Evolutionary conservation across 2,329 filamentous ascomycete species (phyloP).

Genomic region (Xenosphaeropsis pyriputrescens): DNA sequence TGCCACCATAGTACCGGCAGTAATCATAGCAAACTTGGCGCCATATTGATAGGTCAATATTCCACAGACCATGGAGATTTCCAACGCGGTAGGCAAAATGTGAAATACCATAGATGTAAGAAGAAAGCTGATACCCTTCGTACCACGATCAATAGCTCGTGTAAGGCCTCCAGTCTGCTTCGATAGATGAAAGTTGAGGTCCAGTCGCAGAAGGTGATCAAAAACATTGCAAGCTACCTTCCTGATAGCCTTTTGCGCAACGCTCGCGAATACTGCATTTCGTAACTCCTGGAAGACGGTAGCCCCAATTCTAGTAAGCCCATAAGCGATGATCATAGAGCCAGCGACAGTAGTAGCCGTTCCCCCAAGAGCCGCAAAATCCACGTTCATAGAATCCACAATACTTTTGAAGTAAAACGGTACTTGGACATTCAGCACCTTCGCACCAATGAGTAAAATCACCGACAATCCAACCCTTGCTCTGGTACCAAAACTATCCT

Average conservation of each 20-base stretch:
- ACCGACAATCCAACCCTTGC: conserved; percentile 77
- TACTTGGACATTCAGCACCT: conserved; percentile 93
- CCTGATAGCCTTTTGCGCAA: conserved; percentile 92
- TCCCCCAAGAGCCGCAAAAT: conserved; percentile 73
- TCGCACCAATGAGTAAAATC: conserved; percentile 70
- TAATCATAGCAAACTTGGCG: conserved; percentile 80
- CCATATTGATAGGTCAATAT: conserved; percentile 97
- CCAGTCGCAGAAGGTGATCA: conserved; percentile 72
- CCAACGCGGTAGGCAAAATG: conserved; percentile 80
- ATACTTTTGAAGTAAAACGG: conserved; percentile 99
- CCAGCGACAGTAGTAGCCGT: conserved; percentile 82
- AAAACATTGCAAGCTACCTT: conserved; percentile 87
- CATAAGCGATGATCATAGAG: conserved; percentile 87
- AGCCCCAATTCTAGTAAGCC: conserved; percentile 73
- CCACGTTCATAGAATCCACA: conserved; percentile 94
- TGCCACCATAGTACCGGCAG: conserved; percentile 75
- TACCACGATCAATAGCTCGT: conserved; percentile 87
- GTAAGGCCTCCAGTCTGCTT: conserved; percentile 93
- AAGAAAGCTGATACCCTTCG: conserved; percentile 95
- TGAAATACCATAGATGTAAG: conserved; percentile 98
- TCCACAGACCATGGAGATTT: conserved; percentile 90
- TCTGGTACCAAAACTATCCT: conserved; percentile 70
- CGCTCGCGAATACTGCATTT: conserved; percentile 92
- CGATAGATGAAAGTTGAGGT: conserved; percentile 84
- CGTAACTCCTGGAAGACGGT: conserved; percentile 85